Evolutionary conservation across 2,329 filamentous ascomycete genomes (phyloP).

Genomic region (Penicillium sp.): DNA sequence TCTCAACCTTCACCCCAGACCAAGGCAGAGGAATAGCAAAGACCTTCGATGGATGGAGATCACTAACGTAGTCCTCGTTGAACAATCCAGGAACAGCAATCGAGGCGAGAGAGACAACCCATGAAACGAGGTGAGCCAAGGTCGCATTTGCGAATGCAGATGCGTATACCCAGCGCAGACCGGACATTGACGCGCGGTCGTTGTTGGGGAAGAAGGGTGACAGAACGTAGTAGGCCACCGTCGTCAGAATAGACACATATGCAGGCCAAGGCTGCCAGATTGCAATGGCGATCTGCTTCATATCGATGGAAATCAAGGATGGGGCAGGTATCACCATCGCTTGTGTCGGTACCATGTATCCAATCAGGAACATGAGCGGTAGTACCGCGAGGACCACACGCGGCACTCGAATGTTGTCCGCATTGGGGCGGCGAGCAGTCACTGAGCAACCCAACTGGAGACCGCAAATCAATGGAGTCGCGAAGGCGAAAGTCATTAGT

Average conservation of each 20-base stretch:
- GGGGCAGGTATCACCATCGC: conserved; percentile 54
- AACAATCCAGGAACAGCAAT: conserved; percentile 45
- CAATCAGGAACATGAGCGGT: conserved; percentile 50
- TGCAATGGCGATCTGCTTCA: conserved; percentile 56
- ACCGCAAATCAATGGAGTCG: conserved; percentile 51
- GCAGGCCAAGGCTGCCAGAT: conserved; percentile 60
- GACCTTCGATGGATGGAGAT: conserved; percentile 48
- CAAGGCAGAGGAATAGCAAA: conserved; percentile 47
- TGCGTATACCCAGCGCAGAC: conserved; percentile 49
- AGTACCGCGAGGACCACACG: conserved; percentile 44
- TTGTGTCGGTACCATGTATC: conserved; percentile 53
- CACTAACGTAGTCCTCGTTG: conserved; percentile 36
- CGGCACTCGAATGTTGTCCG: conserved; percentile 42
- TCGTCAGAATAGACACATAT: conserved; percentile 52
- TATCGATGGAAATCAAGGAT: conserved; percentile 43
- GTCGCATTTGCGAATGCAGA: conserved; percentile 51
- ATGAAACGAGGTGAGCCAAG: conserved; percentile 49
- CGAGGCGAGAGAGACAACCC: conserved; percentile 50
- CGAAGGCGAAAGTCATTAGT: conserved; percentile 52
- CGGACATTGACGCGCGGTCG: conserved; percentile 36
- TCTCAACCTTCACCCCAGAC: conserved; percentile 37
- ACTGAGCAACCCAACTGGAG: conserved; percentile 53
- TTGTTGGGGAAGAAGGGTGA: conserved; percentile 35
- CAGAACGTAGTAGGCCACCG: conserved; percentile 35
- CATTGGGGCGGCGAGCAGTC: conserved; percentile 44